Evolutionary conservation across 2,329 filamentous ascomycete species (phyloP).

Genomic region (Diplocarpon rosae): DNA sequence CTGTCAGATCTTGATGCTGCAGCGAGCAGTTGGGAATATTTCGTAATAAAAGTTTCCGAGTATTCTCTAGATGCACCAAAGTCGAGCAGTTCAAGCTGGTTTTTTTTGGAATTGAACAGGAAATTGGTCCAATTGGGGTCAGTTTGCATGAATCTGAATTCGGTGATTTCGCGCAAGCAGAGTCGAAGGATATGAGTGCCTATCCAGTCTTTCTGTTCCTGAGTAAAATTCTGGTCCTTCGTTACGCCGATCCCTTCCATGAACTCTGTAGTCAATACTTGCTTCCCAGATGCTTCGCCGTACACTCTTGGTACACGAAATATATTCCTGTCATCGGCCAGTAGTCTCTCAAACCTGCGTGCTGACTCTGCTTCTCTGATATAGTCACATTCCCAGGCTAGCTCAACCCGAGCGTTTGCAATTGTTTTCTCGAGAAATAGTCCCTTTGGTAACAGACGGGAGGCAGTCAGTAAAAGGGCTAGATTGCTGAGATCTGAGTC

Average conservation of each 20-base stretch:
- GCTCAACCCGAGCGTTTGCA: conserved; percentile 80
- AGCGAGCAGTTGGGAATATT: conserved; percentile 69
- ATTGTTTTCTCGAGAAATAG: conserved; percentile 96
- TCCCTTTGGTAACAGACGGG: conserved; percentile 78
- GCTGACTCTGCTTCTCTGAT: conserved; percentile 75
- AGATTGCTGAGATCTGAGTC: conserved; percentile 94
- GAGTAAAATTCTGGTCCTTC: conserved; percentile 61
- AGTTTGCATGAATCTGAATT: conserved; percentile 98
- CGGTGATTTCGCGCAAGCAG: conserved; percentile 82
- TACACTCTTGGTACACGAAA: conserved; percentile 76
- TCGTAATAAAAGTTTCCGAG: conserved; percentile 64
- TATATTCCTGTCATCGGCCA: conserved; percentile 60
- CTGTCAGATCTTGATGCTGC: conserved; percentile 67
- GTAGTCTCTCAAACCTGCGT: conserved; percentile 61
- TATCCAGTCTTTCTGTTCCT: conserved; percentile 88
- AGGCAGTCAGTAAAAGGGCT: conserved; percentile 80
- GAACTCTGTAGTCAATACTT: conserved; percentile 87
- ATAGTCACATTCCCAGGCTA: conserved; percentile 97
- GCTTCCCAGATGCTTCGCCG: conserved; percentile 66
- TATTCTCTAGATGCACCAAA: conserved; percentile 89
- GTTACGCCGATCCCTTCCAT: conserved; percentile 83
- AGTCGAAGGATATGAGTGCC: conserved; percentile 87
- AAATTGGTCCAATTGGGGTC: conserved; percentile 99
- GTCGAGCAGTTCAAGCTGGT: conserved; percentile 81
- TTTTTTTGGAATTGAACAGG: conserved; percentile 63